Conservation (phyloP, 2,329 filamentous ascomycete species). For the Sclerotinia minor region DNA sequence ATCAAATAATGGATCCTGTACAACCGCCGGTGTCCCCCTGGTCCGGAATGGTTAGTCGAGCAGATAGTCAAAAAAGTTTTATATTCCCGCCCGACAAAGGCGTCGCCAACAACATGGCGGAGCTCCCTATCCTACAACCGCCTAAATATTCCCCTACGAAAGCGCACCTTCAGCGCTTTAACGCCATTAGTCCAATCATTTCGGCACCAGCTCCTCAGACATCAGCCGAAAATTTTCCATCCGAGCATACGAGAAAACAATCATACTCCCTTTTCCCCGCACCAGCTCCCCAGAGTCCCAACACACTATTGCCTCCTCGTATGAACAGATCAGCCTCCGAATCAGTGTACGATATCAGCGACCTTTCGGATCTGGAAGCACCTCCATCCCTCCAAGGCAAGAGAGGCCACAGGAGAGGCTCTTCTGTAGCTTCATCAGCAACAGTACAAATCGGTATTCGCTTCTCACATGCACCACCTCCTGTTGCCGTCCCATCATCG, state of each 20-base stretch:
- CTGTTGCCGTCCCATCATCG: constrained; percentile 39
- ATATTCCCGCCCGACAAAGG: constrained; percentile 34
- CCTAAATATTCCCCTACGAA: constrained; percentile 25
- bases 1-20: constrained; percentile 38
- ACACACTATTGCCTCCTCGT: not conserved
- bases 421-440: constrained; percentile 63
- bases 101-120: constrained; percentile 33
- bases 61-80: constrained; percentile 34
- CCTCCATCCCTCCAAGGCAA: constrained; percentile 33
- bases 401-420: constrained; percentile 49
- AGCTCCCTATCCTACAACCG: constrained; percentile 27
- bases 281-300: constrained; percentile 27
- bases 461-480: constrained; percentile 54
- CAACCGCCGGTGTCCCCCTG: constrained; percentile 30
- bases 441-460: constrained; percentile 72
- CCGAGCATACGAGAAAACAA: constrained; percentile 31
- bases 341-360: constrained; percentile 39
- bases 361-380: constrained; percentile 30
- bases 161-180: constrained; percentile 24
- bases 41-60: constrained; percentile 27
- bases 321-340: constrained; percentile 24
- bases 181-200: constrained; percentile 20
- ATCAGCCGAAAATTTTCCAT: not conserved
- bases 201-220: not conserved
- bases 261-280: constrained; percentile 40